These are phyloP conservation scores for Orbilia blumenaviensis DNA, from an alignment of 2,329 filamentous ascomycete species.

Conservation along the genomic window DNA sequence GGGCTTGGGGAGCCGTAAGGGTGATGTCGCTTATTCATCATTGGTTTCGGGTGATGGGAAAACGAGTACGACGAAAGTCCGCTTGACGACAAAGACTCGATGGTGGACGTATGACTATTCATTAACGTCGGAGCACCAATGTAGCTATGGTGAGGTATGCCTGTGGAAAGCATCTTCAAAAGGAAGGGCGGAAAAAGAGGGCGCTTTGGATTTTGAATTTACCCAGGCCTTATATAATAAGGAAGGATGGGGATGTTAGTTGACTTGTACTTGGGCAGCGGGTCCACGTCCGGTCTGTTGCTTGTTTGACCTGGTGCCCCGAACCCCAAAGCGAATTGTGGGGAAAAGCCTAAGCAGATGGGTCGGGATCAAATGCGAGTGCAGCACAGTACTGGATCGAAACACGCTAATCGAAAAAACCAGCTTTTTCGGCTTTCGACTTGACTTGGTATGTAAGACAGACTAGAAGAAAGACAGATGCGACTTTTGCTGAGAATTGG, in stretches of 20 bases:
- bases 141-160: conserved; percentile 58
- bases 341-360: conserved; percentile 41
- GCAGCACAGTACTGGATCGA: conserved; percentile 27
- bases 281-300: conserved; percentile 47
- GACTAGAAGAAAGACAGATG: conserved; percentile 28
- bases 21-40: conserved; percentile 58
- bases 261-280: conserved; percentile 25
- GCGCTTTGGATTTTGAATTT: conserved; percentile 44
- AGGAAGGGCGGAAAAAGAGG: conserved; percentile 27
- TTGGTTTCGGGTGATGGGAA: conserved; percentile 56
- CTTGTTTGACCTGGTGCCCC: conserved; percentile 47
- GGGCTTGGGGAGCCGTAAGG: conserved; percentile 56
- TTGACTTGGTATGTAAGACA: conserved; percentile 41
- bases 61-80: conserved; percentile 52
- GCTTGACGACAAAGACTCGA: conserved; percentile 52
- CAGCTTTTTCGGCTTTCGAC: conserved; percentile 42
- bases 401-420: conserved; percentile 51
- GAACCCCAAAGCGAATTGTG: conserved; percentile 51
- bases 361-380: conserved; percentile 37
- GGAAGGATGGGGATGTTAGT: conserved; percentile 19
- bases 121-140: conserved; percentile 56
- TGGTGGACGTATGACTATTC: conserved; percentile 56
- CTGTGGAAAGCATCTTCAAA: conserved; percentile 58
- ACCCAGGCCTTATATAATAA: conserved; percentile 54
- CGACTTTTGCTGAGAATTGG: conserved; percentile 16